phyloP scores from a whole-genome alignment of 441 rosid species.

The Mallotus repandus region DNA sequence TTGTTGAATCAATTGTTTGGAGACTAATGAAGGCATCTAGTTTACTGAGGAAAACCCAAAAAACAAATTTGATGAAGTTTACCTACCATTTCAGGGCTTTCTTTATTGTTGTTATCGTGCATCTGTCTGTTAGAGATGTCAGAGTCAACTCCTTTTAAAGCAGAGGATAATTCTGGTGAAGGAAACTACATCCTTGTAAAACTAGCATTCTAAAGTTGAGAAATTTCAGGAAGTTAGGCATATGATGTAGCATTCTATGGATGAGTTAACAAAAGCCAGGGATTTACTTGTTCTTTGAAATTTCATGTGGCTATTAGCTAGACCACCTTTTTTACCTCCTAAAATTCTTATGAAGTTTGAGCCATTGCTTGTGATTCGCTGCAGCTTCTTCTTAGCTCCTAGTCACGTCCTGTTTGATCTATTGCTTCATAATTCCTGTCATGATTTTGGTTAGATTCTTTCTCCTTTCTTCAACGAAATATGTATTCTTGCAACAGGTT shows the following conservation, averaged over 20 bases:
- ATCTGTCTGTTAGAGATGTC: background rate
- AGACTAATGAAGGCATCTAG: background rate
- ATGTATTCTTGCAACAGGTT: slow-evolving; percentile 58
- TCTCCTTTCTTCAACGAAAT: slow-evolving; percentile 6
- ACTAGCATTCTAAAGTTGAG: too few species aligned
- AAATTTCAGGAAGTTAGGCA: too few species aligned
- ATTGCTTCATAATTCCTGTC: slow-evolving; percentile 13
- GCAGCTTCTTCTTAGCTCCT: background rate
- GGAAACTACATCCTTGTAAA: too few species aligned
- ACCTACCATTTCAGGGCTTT: background rate
- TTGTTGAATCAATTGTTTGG: background rate
- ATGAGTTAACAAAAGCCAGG: background rate
- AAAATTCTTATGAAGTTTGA: background rate
- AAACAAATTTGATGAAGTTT: background rate
- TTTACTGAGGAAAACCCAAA: background rate
- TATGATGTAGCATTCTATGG: background rate
- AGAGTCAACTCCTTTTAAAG: background rate
- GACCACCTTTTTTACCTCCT: background rate
- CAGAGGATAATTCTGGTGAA: too few species aligned
- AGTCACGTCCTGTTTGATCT: slow-evolving; percentile 6
- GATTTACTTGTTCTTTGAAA: background rate
- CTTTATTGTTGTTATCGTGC: background rate
- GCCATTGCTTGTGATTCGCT: background rate
- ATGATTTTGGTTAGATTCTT: background rate
- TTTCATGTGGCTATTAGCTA: background rate